Base-by-base conservation (phyloP, 306 rosid genomes). In the Mimosa bimucronata region DNA sequence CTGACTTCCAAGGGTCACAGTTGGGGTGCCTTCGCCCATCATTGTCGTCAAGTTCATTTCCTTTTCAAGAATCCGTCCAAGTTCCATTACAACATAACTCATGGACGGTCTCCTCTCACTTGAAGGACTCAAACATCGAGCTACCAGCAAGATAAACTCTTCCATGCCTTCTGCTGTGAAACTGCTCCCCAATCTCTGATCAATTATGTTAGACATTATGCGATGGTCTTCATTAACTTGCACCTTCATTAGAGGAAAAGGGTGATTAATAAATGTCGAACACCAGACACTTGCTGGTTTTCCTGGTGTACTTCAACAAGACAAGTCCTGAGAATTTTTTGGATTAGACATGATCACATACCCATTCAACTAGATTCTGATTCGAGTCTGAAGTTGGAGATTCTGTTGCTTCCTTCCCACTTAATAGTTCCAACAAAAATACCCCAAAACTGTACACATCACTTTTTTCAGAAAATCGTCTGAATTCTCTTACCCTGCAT, bases 361-460 rank as follows among this genome's bases (percentile, higher is more conserved):
- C 97, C 92, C 89, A 86, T 71, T 89, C 97, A 64, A 89, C 91
- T 86, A 94, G 82, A 79, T 90, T 90, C 71, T 81, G 84, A 79
- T 66, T 84, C 7, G 87, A 73, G 74, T 89, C 87, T 2, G 85
- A 77, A 66, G 78, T 72, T 7, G 91, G 84, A 45, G 83, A 67
- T 46, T 89, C 89, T 23, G 80, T 82, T 57, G 98, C 98, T 87
- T 94, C 87, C 78, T 71, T 82, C 37, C 98, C 97, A 46, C 97
- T 90, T 37, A 89, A 87, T 77, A 94, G 75, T 84, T 94, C 98
- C 76, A 94, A 76, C 66, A 94, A 90, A 80, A 94, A 94, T 60
- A 89, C 92, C 2, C 97, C 98, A 78, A 88, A 94, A 88, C 98
- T 92, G 85, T 92, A 94, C n/a, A 84, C 88, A 55, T 94, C 98